Percentiles rank a stretch among this genome's conserved stretches.
These are phyloP conservation scores for Blastobotrys elegans DNA, from an alignment of 1,139 yeast species.

Conservation along the genomic window DNA sequence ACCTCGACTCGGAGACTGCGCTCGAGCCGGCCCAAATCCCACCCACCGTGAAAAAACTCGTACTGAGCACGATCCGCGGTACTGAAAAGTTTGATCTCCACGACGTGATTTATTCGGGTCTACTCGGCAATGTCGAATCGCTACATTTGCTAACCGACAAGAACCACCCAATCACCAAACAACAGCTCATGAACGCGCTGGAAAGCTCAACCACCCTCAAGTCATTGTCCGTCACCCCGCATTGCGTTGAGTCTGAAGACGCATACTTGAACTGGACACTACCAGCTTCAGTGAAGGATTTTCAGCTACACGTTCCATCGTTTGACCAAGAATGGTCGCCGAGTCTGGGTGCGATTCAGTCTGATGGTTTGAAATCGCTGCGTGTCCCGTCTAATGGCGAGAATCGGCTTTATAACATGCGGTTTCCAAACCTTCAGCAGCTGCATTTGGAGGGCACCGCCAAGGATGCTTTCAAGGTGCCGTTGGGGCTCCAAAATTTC, in stretches of 20 bases:
- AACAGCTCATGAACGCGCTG: conserved; percentile 10
- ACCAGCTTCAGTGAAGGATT: conserved; percentile 3
- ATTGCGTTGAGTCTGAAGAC: conserved; percentile 11
- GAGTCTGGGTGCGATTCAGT: conserved; percentile 10
- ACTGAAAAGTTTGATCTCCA: conserved; percentile 11
- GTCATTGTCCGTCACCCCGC: conserved; percentile 11
- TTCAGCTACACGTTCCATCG: conserved; percentile 11
- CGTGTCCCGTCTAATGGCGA: conserved; percentile 14
- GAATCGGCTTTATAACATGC: conserved; percentile 12
- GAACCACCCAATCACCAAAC: conserved; percentile 13
- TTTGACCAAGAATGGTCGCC: conserved; percentile 14
- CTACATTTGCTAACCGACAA: conserved; percentile 11
- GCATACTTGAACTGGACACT: conserved; percentile 10
- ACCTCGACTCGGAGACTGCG: conserved; percentile 9
- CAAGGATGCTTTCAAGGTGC: conserved; percentile 12
- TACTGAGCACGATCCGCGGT: conserved; percentile 11
- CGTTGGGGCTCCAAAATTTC: conserved; percentile 8
- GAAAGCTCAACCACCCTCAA: background rate
- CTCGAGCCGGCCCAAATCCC: conserved; percentile 7
- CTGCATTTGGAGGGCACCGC: conserved; percentile 13
- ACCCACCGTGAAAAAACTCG: conserved; percentile 1
- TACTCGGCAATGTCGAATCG: conserved; percentile 7
- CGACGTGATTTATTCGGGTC: conserved; percentile 5
- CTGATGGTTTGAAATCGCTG: conserved; percentile 4
- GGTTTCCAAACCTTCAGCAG: conserved; percentile 13